Conservation (phyloP, 345 rosid genomes). For the Eucalyptus dawsonii region DNA sequence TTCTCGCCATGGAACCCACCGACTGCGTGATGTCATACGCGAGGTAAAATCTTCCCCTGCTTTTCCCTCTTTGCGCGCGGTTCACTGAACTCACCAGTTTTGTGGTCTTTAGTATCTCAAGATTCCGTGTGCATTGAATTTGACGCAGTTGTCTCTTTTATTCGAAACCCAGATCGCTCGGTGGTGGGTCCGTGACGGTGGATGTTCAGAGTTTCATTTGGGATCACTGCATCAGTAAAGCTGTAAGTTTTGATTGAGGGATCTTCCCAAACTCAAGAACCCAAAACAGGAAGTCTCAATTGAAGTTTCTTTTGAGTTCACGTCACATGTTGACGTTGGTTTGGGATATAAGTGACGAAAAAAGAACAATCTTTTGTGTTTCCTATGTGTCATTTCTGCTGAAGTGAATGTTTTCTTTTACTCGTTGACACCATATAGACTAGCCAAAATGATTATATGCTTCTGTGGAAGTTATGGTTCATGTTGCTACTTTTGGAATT, state of each 20-base stretch:
- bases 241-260: constrained; percentile 24
- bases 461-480: background rate
- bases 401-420: background rate
- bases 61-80: background rate
- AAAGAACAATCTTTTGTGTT: background rate
- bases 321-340: background rate
- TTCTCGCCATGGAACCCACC: constrained; percentile 66
- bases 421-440: background rate
- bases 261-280: background rate
- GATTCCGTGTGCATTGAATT: background rate
- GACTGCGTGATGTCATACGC: constrained; percentile 35
- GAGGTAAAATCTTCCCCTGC: constrained; percentile 20
- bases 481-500: background rate
- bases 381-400: background rate
- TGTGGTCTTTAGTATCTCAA: background rate
- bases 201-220: constrained; percentile 53
- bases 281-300: background rate
- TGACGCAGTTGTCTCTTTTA: background rate
- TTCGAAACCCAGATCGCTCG: constrained; percentile 21
- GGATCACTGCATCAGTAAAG: constrained; percentile 40
- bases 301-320: background rate
- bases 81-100: background rate
- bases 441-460: background rate
- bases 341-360: background rate
- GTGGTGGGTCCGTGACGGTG: constrained; percentile 49